Evolutionary conservation across 2,329 filamentous ascomycete genomes (phyloP).

Genomic region (Penicillium sp.): DNA sequence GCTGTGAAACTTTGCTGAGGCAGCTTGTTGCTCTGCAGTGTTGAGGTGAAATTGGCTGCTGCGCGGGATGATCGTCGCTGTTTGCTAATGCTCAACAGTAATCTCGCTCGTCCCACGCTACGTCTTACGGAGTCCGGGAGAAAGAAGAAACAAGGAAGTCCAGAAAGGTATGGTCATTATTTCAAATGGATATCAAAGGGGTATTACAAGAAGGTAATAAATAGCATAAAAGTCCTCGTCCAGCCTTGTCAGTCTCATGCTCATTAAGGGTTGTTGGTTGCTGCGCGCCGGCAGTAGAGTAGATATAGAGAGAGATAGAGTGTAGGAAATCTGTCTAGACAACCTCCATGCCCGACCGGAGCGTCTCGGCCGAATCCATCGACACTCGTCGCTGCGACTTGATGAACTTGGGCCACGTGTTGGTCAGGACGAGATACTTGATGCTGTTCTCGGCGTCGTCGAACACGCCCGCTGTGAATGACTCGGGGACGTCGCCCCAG

Average conservation of each 20-base stretch:
- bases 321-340: neutral
- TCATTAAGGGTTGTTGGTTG: neutral
- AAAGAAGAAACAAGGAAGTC: neutral
- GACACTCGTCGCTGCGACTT: neutral
- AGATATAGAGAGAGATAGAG: neutral
- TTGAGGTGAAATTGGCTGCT: too few relatives aligned
- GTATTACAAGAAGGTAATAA: neutral
- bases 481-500: constrained; percentile 45
- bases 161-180: neutral
- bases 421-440: constrained; percentile 70
- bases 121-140: too few relatives aligned
- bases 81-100: too few relatives aligned
- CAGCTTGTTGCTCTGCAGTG: too few relatives aligned
- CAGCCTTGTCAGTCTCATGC: neutral
- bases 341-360: neutral
- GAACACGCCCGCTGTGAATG: constrained; percentile 60
- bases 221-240: neutral
- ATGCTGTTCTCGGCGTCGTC: constrained; percentile 64
- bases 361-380: constrained; percentile 11
- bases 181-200: neutral
- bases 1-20: too few relatives aligned
- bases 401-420: constrained; percentile 63
- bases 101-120: too few relatives aligned
- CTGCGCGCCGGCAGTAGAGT: neutral
- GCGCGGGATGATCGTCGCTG: too few relatives aligned